Evolutionary conservation across 805 yeast species (phyloP), one percentile per base, ranked within the genome.

Genomic region (Lachancea fermentati): DNA sequence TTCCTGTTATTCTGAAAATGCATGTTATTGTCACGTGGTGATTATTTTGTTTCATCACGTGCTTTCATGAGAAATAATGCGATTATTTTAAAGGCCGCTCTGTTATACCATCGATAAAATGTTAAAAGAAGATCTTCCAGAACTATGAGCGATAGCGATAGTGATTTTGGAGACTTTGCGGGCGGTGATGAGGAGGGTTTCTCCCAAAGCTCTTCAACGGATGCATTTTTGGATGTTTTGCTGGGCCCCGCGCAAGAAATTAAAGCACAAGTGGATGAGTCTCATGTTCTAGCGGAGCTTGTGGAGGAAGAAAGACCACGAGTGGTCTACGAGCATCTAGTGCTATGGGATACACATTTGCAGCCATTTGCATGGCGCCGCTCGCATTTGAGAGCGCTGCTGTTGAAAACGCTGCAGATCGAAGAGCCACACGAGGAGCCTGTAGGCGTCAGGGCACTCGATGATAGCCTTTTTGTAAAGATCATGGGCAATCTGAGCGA

Each of bases 101-200:
- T n/a, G n/a, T n/a, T n/a, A n/a, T n/a, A n/a, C n/a, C n/a, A n/a
- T n/a, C n/a, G n/a, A n/a, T n/a, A n/a, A n/a, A n/a, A n/a, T 22
- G 26, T 22, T 22, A 7, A 22, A 11, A 22, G 26, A 22, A 11
- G n/a, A 11, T 22, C 11, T 22, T 7, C 7, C 9, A 7, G 15
- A 24, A 16, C 25, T 36, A 24, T 34, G 45, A 40, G 34, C 35
- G 54, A 52, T 24, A 53, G 56, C 19, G 64, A 59, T 34, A 43
- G 46, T 30, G 65, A 58, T 42, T 61, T 60, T 44, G 66, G 65
- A n/a, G 58, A 52, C 33, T 61, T 61, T 36, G 59, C 62, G 15
- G 64, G 59, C 45, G 63, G 60, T 1, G 52, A 62, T 6, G 37
- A 51, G 37, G 60, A 52, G 25, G 42, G 43, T 7, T 51, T 22